phyloP scores from a whole-genome alignment of 352 stramenopile genomes.

The Phytopythium helicoides region DNA sequence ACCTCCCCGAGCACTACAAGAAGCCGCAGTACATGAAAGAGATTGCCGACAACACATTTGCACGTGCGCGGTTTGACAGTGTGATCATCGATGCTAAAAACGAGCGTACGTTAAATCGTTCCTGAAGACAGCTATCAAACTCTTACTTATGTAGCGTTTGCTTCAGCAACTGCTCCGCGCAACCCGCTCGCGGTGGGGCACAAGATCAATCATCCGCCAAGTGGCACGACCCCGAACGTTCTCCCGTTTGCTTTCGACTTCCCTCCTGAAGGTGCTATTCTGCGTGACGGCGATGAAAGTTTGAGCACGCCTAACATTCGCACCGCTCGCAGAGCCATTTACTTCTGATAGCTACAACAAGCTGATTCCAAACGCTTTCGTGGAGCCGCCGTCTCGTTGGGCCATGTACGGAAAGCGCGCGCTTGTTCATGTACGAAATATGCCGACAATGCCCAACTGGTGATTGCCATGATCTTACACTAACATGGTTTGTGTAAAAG shows the following conservation, averaged over 20 bases:
- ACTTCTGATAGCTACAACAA: constrained; percentile 45
- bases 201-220: constrained; percentile 86
- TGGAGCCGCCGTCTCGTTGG: constrained; percentile 72
- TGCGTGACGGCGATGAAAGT: neutral
- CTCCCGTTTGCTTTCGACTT: constrained; percentile 85
- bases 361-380: constrained; percentile 84
- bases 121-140: neutral
- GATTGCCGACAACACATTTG: constrained; percentile 75
- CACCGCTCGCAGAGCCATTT: constrained; percentile 51
- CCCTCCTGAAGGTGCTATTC: constrained; percentile 49
- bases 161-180: constrained; percentile 43
- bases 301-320: neutral
- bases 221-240: constrained; percentile 65
- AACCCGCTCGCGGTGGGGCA: constrained; percentile 78
- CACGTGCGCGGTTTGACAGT: constrained; percentile 81
- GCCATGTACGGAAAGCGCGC: constrained; percentile 85
- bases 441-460: neutral
- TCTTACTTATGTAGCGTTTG: neutral
- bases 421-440: constrained; percentile 78
- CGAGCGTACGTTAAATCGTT: constrained; percentile 38
- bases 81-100: constrained; percentile 85
- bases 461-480: neutral
- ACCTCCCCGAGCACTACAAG: constrained; percentile 84
- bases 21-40: constrained; percentile 70
- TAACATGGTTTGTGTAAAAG: constrained; percentile 18